Evolutionary conservation across 257 asterid genomes (phyloP).

Genomic region (Solanum etuberosum): DNA sequence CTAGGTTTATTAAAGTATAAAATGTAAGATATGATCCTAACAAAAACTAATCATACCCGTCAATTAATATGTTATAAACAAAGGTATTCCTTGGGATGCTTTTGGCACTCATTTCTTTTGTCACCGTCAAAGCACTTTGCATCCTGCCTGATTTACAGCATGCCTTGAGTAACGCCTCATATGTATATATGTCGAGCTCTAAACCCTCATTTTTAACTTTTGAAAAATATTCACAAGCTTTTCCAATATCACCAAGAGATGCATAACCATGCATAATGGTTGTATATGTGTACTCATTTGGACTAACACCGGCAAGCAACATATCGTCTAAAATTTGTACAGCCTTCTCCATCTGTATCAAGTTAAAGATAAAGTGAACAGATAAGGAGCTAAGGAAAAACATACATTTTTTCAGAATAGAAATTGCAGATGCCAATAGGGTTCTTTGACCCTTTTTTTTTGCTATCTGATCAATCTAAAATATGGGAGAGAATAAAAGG

Average conservation of each 20-base stretch:
- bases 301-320: conserved; percentile 65
- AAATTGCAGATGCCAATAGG: not conserved
- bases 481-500: no score
- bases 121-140: conserved; percentile 97
- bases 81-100: conserved; percentile 78
- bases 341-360: conserved; percentile 75
- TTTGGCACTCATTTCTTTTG: conserved; percentile 71
- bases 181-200: conserved; percentile 75
- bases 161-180: conserved; percentile 96
- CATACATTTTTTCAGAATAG: not conserved
- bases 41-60: conserved; percentile 48
- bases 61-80: conserved; percentile 89
- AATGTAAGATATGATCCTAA: not conserved
- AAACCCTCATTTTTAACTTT: conserved; percentile 73
- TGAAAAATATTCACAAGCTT: conserved; percentile 84
- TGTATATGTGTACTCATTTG: conserved; percentile 86
- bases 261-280: conserved; percentile 95
- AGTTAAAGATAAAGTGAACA: not conserved
- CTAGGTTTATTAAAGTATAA: not conserved
- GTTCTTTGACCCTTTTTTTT: not conserved
- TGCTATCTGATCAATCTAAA: no score
- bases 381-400: not conserved
- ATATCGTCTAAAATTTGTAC: conserved; percentile 67
- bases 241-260: conserved; percentile 85
- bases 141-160: conserved; percentile 98